Evolutionary conservation across 306 rosid genomes (phyloP).

Genomic region (Medicago lupulina): DNA sequence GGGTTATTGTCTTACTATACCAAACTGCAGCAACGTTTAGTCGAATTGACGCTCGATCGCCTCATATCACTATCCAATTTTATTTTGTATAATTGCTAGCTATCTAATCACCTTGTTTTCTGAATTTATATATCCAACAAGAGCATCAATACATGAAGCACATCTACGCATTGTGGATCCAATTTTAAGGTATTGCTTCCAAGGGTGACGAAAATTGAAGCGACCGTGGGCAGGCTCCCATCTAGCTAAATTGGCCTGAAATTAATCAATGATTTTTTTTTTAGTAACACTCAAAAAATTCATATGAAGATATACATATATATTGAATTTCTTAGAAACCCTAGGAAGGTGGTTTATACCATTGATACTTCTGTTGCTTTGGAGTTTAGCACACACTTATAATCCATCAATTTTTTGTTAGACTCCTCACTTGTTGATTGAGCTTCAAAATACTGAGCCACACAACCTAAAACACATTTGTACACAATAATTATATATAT

Average conservation of each 20-base stretch:
- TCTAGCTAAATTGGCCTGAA: constrained; percentile 81
- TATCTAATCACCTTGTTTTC: constrained; percentile 57
- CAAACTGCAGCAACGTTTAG: too few species aligned
- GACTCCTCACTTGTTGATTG: constrained; percentile 26
- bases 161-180: constrained; percentile 76
- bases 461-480: constrained; percentile 57
- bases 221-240: constrained; percentile 91
- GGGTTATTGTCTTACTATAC: background rate
- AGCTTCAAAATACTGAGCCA: constrained; percentile 53
- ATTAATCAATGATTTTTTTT: background rate
- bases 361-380: constrained; percentile 71
- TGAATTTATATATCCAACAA: constrained; percentile 65
- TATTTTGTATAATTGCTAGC: too few species aligned
- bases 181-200: constrained; percentile 78
- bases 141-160: constrained; percentile 83
- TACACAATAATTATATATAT: background rate
- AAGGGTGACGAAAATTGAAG: constrained; percentile 86
- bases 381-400: constrained; percentile 71
- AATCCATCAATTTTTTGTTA: constrained; percentile 53
- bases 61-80: too few species aligned
- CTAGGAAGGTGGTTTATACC: constrained; percentile 35
- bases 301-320: background rate
- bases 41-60: too few species aligned
- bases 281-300: background rate
- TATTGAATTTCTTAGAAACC: too few species aligned